A percentile compares a stretch with the other conserved stretches of the same genome.
These are phyloP conservation scores for Cyberlindnera euphorbiiphila DNA, from an alignment of 805 yeast genomes.

Conservation along the genomic window DNA sequence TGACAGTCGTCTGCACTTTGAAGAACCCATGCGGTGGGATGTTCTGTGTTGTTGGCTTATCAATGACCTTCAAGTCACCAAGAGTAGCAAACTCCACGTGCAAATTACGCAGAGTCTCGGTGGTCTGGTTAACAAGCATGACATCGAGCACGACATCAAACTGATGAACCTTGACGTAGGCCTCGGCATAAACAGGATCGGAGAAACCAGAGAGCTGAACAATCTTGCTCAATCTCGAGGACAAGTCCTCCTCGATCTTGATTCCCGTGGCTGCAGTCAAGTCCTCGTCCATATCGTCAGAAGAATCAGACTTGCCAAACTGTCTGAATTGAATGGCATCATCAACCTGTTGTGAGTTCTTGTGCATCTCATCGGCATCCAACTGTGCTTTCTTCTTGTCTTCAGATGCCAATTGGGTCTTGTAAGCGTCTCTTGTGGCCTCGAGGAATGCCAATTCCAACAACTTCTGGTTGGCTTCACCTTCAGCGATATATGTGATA, in stretches of 20 bases:
- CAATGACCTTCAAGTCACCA: slow-evolving; percentile 93
- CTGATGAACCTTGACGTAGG: slow-evolving; percentile 92
- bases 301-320: slow-evolving; percentile 45
- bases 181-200: slow-evolving; percentile 97
- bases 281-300: slow-evolving; percentile 55
- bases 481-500: slow-evolving; percentile 72
- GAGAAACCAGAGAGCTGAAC: slow-evolving; percentile 96
- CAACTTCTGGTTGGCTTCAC: slow-evolving; percentile 40
- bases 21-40: slow-evolving; percentile 98
- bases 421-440: slow-evolving; percentile 84
- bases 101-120: slow-evolving; percentile 81
- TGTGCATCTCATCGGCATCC: slow-evolving; percentile 53
- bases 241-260: slow-evolving; percentile 51
- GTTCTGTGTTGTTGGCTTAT: slow-evolving; percentile 83
- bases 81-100: slow-evolving; percentile 93
- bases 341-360: slow-evolving; percentile 72
- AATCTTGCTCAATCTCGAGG: slow-evolving; percentile 82
- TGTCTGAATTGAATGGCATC: slow-evolving; percentile 78
- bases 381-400: slow-evolving; percentile 54
- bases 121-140: slow-evolving; percentile 90
- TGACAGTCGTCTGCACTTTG: slow-evolving; percentile 80
- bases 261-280: slow-evolving; percentile 51
- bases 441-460: slow-evolving; percentile 72
- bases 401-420: slow-evolving; percentile 57
- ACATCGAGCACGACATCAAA: slow-evolving; percentile 95